phyloP scores from a whole-genome alignment of 768 basidiomycete species.

The Amanita rimosa region DNA sequence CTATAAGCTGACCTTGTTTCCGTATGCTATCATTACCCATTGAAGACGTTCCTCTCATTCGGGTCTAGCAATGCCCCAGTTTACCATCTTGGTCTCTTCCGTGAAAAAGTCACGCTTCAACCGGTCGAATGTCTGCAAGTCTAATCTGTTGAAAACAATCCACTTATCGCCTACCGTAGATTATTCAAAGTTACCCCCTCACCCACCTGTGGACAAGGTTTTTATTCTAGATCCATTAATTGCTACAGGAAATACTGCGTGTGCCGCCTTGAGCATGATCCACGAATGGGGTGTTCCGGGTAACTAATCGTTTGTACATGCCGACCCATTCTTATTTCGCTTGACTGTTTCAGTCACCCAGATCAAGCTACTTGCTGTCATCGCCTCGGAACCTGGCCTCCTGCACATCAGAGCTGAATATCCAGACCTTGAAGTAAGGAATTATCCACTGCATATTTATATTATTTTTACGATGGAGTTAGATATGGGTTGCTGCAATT shows the following conservation, averaged over 20 bases:
- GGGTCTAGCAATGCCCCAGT: conserved; percentile 58
- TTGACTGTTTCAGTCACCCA: conserved; percentile 33
- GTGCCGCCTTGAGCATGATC: conserved; percentile 81
- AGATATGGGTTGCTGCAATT: conserved; percentile 85
- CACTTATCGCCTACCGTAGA: conserved; percentile 30
- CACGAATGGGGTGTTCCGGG: conserved; percentile 72
- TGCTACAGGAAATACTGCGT: conserved; percentile 89
- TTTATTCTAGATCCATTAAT: conserved; percentile 87
- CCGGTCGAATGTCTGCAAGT: conserved; percentile 72
- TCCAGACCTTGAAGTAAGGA: conserved; percentile 73
- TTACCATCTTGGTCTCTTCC: conserved; percentile 83
- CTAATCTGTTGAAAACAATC: neutral
- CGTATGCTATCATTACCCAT: conserved; percentile 33
- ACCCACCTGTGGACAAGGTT: conserved; percentile 69
- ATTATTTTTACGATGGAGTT: neutral
- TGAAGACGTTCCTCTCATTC: neutral
- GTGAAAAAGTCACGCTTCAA: conserved; percentile 79
- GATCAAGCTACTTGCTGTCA: conserved; percentile 74
- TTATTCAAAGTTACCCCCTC: conserved; percentile 79
- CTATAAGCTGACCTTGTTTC: conserved; percentile 63
- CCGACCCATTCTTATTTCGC: neutral
- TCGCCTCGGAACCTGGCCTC: conserved; percentile 72
- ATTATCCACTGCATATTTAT: neutral
- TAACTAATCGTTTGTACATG: conserved; percentile 19
- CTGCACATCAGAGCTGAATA: conserved; percentile 48